Evolutionary conservation across 495 filamentous ascomycete species (phyloP).

Genomic region (Staphylotrichum tortipilum): DNA sequence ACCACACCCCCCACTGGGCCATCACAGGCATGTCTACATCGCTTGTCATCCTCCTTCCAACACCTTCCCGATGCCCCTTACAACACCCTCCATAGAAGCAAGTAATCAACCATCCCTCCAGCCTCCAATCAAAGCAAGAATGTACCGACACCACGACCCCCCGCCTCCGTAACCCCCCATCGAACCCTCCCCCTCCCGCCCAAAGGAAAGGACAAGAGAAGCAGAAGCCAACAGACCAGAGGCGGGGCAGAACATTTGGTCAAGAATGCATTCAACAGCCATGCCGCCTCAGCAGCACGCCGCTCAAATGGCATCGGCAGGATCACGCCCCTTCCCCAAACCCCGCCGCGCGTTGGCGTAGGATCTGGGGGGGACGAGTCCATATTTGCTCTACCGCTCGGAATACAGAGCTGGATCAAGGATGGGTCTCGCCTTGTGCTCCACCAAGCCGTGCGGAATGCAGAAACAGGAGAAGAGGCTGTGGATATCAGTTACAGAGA

Average conservation of each 20-base stretch:
- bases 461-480: neutral
- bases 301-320: conserved; percentile 3
- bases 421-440: conserved; percentile 57
- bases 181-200: neutral
- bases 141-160: conserved; percentile 24
- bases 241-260: conserved; percentile 16
- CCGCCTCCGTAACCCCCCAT: conserved; percentile 1
- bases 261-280: conserved; percentile 8
- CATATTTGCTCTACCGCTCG: conserved; percentile 46
- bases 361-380: neutral
- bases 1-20: no score
- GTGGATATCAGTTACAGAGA: no score
- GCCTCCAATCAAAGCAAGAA: neutral
- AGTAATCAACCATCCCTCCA: no score
- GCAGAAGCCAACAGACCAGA: neutral
- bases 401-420: conserved; percentile 56
- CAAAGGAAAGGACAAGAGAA: neutral
- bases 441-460: conserved; percentile 50
- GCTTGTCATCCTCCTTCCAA: neutral
- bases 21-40: no score
- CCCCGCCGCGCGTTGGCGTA: no score
- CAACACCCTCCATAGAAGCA: no score
- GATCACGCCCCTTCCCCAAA: no score
- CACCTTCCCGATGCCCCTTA: neutral
- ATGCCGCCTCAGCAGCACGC: conserved; percentile 4